Conservation (phyloP, 1,139 yeast species). For the Debaryomyces udenii region DNA sequence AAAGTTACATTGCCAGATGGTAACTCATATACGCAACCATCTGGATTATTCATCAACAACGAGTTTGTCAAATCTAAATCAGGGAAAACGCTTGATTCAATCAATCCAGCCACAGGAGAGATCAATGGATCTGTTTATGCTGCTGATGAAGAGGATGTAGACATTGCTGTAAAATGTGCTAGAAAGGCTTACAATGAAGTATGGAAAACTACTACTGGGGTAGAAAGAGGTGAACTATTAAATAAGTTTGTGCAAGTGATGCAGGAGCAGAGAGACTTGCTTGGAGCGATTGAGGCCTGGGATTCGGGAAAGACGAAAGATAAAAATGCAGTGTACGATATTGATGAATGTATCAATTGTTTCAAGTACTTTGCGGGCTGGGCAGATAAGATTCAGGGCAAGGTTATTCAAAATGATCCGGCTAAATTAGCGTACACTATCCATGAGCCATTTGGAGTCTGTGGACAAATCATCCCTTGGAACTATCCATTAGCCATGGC, state of each 20-base stretch:
- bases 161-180: slow-evolving; percentile 76
- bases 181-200: slow-evolving; percentile 60
- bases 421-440: slow-evolving; percentile 75
- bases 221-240: slow-evolving; percentile 56
- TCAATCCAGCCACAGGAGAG: slow-evolving; percentile 71
- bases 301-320: slow-evolving; percentile 78
- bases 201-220: slow-evolving; percentile 50
- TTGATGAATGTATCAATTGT: slow-evolving; percentile 58
- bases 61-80: slow-evolving; percentile 67
- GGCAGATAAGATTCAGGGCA: slow-evolving; percentile 80
- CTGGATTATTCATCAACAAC: slow-evolving; percentile 82
- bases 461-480: slow-evolving; percentile 77
- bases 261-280: slow-evolving; percentile 56
- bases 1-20: slow-evolving; percentile 62
- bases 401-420: slow-evolving; percentile 65
- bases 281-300: slow-evolving; percentile 74
- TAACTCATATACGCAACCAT: slow-evolving; percentile 58
- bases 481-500: slow-evolving; percentile 64
- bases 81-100: slow-evolving; percentile 65
- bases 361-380: slow-evolving; percentile 80
- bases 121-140: slow-evolving; percentile 65
- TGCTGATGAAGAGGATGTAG: slow-evolving; percentile 71
- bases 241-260: slow-evolving; percentile 63
- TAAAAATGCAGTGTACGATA: slow-evolving; percentile 54
- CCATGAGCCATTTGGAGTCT: slow-evolving; percentile 81